Base-by-base conservation (phyloP, 202 grass and related monocot species). In the Musa balbisiana region DNA sequence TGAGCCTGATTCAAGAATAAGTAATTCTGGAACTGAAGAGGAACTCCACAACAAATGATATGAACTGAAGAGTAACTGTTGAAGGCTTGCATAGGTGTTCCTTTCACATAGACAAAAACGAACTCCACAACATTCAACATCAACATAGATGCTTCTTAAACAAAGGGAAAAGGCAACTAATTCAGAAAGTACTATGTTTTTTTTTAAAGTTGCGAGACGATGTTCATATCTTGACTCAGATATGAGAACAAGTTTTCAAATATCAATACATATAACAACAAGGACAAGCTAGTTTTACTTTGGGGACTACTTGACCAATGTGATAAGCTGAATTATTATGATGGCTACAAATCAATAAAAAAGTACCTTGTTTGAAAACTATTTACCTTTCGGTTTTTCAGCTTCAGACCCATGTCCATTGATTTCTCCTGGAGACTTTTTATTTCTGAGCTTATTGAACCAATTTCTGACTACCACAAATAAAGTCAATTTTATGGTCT, bases 361-460 rank as follows among this genome's bases (percentile, higher is more conserved):
- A 72, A 52, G 51, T 52, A 52, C 43, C 52, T 49, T 24, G 25
- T 62, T 51, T 13, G 51, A 69, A 64, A 75, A 62, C n/a, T 26
- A 60, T 52, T 86, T 85, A 94, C 94, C 94, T 98, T 98, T 72
- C 94, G 88, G 67, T 98, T 98, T 88, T 89, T 98, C 74, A 98
- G 73, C 85, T 94, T 98, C 73, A 98, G 84, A 73, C 94, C 91
- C 91, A 98, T 94, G 82, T 98, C 94, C 86, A 98, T 89, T 53
- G 94, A 98, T 85, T 94, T 94, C 87, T 94, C 94, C 81, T 98
- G 94, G 79, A 98, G 94, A 53, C 84, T 81, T 81, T 94, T 98
- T 89, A 98, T 98, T 74, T 98, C 91, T 71, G 91, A 98, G 81
- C 94, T 98, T 86, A 98, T 92, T 51, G 91, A 98, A 85, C 94